Evolutionary conservation across 2,329 filamentous ascomycete genomes (phyloP).

Genomic region (Diaporthe destruens): DNA sequence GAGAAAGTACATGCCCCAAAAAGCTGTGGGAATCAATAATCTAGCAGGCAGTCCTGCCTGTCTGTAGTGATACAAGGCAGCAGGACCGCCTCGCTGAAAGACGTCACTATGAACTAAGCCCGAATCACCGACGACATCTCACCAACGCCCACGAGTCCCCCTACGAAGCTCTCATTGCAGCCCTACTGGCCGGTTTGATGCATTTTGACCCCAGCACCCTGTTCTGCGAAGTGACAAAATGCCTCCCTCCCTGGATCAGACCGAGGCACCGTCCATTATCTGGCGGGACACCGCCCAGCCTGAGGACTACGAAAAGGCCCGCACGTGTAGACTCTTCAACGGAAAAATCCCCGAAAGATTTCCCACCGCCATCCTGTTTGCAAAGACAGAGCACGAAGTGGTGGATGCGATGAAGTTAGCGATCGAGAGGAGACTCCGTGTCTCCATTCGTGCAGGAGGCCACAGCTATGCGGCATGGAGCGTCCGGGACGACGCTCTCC

Average conservation of each 20-base stretch:
- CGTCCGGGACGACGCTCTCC: slow-evolving; percentile 12
- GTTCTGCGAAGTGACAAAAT: neutral
- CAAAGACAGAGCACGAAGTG: neutral
- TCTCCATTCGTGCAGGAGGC: slow-evolving; percentile 16
- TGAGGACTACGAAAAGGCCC: slow-evolving; percentile 6
- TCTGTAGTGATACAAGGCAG: neutral
- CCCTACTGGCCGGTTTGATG: neutral
- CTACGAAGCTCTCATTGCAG: neutral
- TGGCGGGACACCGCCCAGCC: neutral
- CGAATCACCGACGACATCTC: neutral
- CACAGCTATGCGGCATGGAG: slow-evolving; percentile 14
- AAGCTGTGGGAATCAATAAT: no score
- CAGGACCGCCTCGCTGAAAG: neutral
- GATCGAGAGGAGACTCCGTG: neutral
- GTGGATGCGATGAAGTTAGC: neutral
- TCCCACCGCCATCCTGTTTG: neutral
- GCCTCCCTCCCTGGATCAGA: neutral
- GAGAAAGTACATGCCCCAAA: no score
- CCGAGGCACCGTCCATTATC: neutral
- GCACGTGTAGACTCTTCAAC: slow-evolving; percentile 6
- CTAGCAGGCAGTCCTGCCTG: neutral
- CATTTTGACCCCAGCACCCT: neutral
- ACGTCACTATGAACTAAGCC: neutral
- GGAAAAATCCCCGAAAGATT: neutral
- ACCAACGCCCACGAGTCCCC: no score